Evolutionary conservation across 2,329 filamentous ascomycete genomes (phyloP), one percentile per base, ranked within the genome.

Genomic region (Metarhizium guizhouense): DNA sequence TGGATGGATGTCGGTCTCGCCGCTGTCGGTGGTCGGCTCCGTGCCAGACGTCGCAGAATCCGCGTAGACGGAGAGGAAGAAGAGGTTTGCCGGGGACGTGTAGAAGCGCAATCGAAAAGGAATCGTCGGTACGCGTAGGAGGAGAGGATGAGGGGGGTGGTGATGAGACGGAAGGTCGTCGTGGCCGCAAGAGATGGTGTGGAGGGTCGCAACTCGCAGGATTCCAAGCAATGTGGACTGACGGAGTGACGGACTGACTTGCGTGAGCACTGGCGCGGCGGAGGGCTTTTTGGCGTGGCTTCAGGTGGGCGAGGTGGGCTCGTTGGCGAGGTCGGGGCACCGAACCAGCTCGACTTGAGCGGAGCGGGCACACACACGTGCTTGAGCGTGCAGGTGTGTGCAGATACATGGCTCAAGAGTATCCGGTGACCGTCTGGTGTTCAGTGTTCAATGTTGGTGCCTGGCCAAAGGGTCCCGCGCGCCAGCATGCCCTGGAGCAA

Each of bases 41-140:
- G 54, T 53, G 34, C 36, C 54, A 53, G 55, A 48, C 55, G 55
- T 56, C 47, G 51, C 55, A 50, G 47, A 51, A 4, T 47, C 36
- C 32, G 45, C 42, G 6, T 16, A 25, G 51, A 20, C 8, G 25
- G 52, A 47, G 40, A 53, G 40, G 30, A 43, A 7, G 16, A 16
- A 34, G 29, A 18, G 3, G 54, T 53, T 16, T 13, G 13, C 4
- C 47, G 54, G 34, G 32, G 51, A 38, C 2, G 11, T 16, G 42
- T 8, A 29, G 49, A 42, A 29, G 30, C 25, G 5, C 10, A 29
- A 29, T 34, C 32, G 29, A 8, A 13, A 11, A 43, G 11, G 40
- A 43, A 8, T 43, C 40, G 40, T 45, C 42, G 42, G n/a, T 20
- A 16, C 16, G 42, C n/a, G 42, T 45, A 20, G 42, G 42, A 11